These are phyloP conservation scores for Citrus medica DNA, from an alignment of 345 rosid genomes.

Conservation along the genomic window DNA sequence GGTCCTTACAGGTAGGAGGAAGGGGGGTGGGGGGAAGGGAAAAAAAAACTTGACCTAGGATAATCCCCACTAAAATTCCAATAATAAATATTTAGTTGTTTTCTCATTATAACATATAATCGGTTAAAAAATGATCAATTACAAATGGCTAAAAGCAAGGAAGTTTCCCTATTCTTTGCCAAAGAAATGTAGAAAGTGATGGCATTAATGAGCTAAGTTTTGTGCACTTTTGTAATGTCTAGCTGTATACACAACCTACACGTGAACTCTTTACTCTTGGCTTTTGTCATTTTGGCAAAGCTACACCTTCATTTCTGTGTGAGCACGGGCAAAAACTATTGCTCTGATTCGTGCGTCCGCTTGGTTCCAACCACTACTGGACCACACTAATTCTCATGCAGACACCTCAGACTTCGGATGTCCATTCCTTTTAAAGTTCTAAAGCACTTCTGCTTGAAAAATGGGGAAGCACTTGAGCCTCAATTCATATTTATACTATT, in stretches of 20 bases:
- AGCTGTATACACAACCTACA: neutral
- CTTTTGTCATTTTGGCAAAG: neutral
- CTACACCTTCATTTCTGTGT: neutral
- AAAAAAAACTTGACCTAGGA: too few relatives aligned
- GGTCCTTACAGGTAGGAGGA: too few relatives aligned
- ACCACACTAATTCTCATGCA: slow-evolving; percentile 5
- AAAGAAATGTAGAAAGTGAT: neutral
- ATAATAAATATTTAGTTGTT: too few relatives aligned
- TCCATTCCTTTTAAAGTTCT: neutral
- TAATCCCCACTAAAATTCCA: too few relatives aligned
- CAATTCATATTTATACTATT: neutral
- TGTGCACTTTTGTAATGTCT: neutral
- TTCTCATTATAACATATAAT: too few relatives aligned
- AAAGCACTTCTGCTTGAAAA: neutral
- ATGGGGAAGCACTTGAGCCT: neutral
- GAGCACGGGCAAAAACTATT: neutral
- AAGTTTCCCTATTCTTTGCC: neutral
- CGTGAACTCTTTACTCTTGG: slow-evolving; percentile 18
- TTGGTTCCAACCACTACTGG: neutral
- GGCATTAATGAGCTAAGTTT: neutral
- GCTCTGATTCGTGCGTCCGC: neutral
- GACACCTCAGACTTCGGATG: neutral
- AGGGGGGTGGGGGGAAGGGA: too few relatives aligned
- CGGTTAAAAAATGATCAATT: too few relatives aligned
- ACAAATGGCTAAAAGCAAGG: neutral